These are phyloP conservation scores for Moesziomyces sp. DNA, from an alignment of 1,284 basidiomycete genomes.

Conservation along the genomic window DNA sequence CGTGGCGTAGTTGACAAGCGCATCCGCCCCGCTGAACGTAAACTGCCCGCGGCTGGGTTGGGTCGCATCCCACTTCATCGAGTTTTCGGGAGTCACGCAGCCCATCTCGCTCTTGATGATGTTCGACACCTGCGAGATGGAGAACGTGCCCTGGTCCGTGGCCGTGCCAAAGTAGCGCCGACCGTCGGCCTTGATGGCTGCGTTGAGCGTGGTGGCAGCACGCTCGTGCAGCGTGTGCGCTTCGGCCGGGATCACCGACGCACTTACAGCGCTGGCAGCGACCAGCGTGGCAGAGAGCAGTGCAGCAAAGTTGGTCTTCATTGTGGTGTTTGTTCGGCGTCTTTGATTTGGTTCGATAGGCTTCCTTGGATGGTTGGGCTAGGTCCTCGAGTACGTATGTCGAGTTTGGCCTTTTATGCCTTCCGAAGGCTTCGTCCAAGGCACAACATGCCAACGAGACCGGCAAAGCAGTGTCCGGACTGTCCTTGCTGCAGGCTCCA, in stretches of 20 bases:
- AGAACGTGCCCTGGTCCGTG: slow-evolving; percentile 7
- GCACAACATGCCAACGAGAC: too few species aligned
- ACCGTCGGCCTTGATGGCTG: slow-evolving; percentile 6
- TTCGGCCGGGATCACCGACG: slow-evolving; percentile 12
- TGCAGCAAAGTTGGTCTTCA: slow-evolving; percentile 28
- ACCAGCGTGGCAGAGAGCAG: slow-evolving; percentile 13
- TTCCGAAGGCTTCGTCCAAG: too few species aligned
- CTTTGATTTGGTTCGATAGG: too few species aligned
- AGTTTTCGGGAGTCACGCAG: slow-evolving; percentile 21
- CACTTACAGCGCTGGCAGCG: slow-evolving; percentile 6
- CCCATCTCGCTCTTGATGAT: slow-evolving; percentile 21
- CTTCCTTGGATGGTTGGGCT: background rate
- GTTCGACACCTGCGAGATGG: slow-evolving; percentile 1
- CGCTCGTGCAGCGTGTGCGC: slow-evolving; percentile 5
- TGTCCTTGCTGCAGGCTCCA: too few species aligned
- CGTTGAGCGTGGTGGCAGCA: slow-evolving; percentile 13
- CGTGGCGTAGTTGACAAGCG: slow-evolving; percentile 23
- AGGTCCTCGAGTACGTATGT: too few species aligned
- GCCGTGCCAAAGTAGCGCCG: slow-evolving; percentile 13
- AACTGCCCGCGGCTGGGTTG: slow-evolving; percentile 17
- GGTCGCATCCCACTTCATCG: slow-evolving; percentile 31
- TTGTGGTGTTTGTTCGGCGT: background rate
- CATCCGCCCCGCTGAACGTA: slow-evolving; percentile 13
- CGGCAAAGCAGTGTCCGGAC: too few species aligned
- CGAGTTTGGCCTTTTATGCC: too few species aligned